Conservation (phyloP, 345 rosid species). For the thale cress (Arabidopsis thaliana) region TAIR10.1 NC_003070.9:29989001-29989500, state of each 20-base stretch:
- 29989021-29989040: slow-evolving; percentile 29
- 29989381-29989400: slow-evolving; percentile 97
- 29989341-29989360: slow-evolving; percentile 52
- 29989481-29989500: background rate
- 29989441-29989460: slow-evolving; percentile 53
- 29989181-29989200: slow-evolving; percentile 95
- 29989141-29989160: slow-evolving; percentile 79
- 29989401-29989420: slow-evolving; percentile 98
- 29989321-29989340: background rate
- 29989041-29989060: slow-evolving; percentile 15
- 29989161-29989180: slow-evolving; percentile 95
- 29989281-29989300: background rate
- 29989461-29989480: slow-evolving; percentile 1
- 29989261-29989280: slow-evolving; percentile 40
- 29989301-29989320: background rate
- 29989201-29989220: slow-evolving; percentile 95
- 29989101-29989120: slow-evolving; percentile 89
- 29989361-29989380: slow-evolving; percentile 89
- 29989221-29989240: slow-evolving; percentile 88
- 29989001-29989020: slow-evolving; percentile 77
- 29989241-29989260: slow-evolving; percentile 87
- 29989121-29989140: slow-evolving; percentile 68
- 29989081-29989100: slow-evolving; percentile 69
- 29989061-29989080: slow-evolving; percentile 16
- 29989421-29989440: slow-evolving; percentile 72